Evolutionary conservation across 805 yeast genomes (phyloP), one percentile per base, ranked within the genome.

Genomic region (Wickerhamomyces alni): DNA sequence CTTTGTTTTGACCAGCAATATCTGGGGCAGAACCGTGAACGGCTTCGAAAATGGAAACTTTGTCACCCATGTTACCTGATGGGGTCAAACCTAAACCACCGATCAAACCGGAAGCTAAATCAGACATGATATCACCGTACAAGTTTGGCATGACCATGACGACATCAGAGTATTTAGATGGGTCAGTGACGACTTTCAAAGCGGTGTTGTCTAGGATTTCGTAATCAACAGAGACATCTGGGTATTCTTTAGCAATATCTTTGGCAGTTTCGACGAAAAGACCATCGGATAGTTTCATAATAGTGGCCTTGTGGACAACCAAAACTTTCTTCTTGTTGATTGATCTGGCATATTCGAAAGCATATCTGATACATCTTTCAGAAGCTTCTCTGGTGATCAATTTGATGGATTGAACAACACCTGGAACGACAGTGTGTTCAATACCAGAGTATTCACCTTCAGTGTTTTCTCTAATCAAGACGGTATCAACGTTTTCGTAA

Each of bases 21-120:
- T 93, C 99, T 56, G 99, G 99, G 48, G 99, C 99, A 43, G 98
- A 89, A 66, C 99, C 99, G 68, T 93, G 99, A 61, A 93, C 99
- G 50, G 99, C 99, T 79, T 93, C 99, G 66, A 93, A 93, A 64
- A 93, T 91, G 41, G 97, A 87, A 48, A 91, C 95, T 65, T 86
- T 82, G 75, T 87, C 87, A 74, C 99, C 99, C 89, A 93, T 93
- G 80, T 93, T 93, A 66, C 96, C 99, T 45, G 96, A 87, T 52
- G 99, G 99, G 46, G 99, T 93, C 66, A 93, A 80, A 70, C 99
- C 99, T 61, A 91, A 79, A 63, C 99, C 98, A 65, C 99, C 99
- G 52, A 94, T 94, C 61, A 93, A 75, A 70, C 99, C 99, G 43
- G 96, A 86, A 55, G 95, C 87, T 67, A 93, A 75, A 69, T 93